These are phyloP conservation scores for Gossypium rotundifolium DNA, from an alignment of 345 rosid genomes.

Conservation along the genomic window DNA sequence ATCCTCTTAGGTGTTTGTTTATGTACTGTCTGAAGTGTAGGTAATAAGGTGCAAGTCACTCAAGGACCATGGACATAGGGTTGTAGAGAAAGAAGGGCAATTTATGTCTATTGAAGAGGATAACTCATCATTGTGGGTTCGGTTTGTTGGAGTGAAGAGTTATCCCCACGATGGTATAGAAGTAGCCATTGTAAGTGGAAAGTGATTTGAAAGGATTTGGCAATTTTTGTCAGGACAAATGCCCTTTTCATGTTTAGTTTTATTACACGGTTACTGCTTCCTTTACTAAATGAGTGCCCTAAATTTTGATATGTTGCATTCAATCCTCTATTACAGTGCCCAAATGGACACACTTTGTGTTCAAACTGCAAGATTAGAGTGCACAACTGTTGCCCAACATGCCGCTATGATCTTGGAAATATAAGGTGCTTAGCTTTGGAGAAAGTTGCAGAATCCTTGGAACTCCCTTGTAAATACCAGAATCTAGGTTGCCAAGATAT, in stretches of 20 bases:
- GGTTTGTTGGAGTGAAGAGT: not conserved
- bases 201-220: not conserved
- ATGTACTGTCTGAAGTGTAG: not conserved
- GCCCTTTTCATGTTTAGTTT: not conserved
- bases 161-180: too few species aligned
- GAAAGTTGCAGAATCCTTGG: constrained; percentile 62
- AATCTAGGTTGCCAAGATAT: constrained; percentile 52
- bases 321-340: constrained; percentile 37
- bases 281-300: not conserved
- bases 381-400: constrained; percentile 56
- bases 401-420: constrained; percentile 61
- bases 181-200: too few species aligned
- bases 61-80: not conserved
- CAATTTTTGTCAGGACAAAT: not conserved
- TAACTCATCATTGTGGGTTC: not conserved
- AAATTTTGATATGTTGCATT: not conserved
- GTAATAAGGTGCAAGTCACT: not conserved
- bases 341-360: constrained; percentile 60
- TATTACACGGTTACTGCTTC: not conserved
- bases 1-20: not conserved
- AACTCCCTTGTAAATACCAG: constrained; percentile 58
- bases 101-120: not conserved
- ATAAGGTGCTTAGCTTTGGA: constrained; percentile 68
- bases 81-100: not conserved
- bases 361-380: constrained; percentile 57